phyloP scores from a whole-genome alignment of 1,284 basidiomycete genomes.

The Tausonia pullulans region DNA sequence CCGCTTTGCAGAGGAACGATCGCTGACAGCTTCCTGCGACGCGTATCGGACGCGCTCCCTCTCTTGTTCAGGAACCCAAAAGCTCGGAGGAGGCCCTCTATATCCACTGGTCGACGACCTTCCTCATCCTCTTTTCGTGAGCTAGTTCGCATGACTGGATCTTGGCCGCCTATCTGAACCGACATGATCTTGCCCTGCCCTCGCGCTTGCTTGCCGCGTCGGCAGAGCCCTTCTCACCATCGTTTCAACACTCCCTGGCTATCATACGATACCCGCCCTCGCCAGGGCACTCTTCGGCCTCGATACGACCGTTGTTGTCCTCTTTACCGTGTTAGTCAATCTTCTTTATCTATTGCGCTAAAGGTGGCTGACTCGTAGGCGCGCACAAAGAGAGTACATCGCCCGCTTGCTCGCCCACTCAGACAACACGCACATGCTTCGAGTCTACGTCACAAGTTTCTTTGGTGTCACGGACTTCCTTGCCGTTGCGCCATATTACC shows the following conservation, averaged over 20 bases:
- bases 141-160: conserved; percentile 6
- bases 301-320: conserved; percentile 57
- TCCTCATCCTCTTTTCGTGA: conserved; percentile 34
- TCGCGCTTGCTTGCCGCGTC: conserved; percentile 38
- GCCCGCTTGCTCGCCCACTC: conserved; percentile 33
- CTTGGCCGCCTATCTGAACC: neutral
- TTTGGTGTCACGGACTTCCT: conserved; percentile 74
- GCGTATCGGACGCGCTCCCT: neutral
- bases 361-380: too few relatives aligned
- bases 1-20: neutral
- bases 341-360: conserved; percentile 33
- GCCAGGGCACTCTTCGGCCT: conserved; percentile 69
- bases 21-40: neutral
- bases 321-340: conserved; percentile 60
- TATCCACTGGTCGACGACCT: conserved; percentile 32
- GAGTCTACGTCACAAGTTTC: conserved; percentile 45
- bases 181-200: conserved; percentile 37
- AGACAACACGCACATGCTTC: conserved; percentile 33
- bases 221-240: conserved; percentile 67
- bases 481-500: conserved; percentile 74
- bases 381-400: neutral
- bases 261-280: conserved; percentile 50
- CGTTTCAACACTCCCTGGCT: conserved; percentile 70
- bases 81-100: conserved; percentile 33
- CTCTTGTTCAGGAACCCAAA: conserved; percentile 27